Base-by-base conservation (phyloP, 108 stramenopile species). In the Thalassiosira profunda region DNA sequence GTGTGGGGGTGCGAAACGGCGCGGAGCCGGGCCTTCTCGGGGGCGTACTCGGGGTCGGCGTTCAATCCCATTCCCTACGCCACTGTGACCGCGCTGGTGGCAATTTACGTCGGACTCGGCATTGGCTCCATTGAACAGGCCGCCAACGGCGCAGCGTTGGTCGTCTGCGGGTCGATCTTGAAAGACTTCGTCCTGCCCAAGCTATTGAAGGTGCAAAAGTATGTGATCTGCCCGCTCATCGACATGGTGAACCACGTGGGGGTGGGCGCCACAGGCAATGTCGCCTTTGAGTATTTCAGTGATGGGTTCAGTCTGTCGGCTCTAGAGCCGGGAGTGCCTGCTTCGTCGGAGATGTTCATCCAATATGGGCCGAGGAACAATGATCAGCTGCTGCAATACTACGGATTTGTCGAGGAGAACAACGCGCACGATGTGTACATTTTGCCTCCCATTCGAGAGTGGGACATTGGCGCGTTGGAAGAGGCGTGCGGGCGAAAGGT, bases 351-450 rank as follows among this genome's bases (percentile, higher is more conserved):
- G 72, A 60, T 96, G 23, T 87, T 76, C 56, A 92, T 94, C 59
- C 82, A 84, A 28, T 97, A 97, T 57, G 97, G 97, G 17, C 72
- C 83, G 5, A 81, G 93, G 35, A 91, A 88, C 45, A 97, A 96
- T 57, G 97, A 97, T 55, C 91, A 95, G 49, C 62, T 97, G 33
- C 60, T 97, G 42, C 94, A 96, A 45, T 94, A 94, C 61, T 97
- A 97, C 74, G 97, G 97, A 21, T 97, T 97, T 80, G 95, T 96
- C 33, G 95, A 96, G 54, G 52, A 56, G 33, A 74, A 94, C 57
- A 97, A 97, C 83, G 85, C 84, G 0, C 72, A 85, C 35, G 97
- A 97, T 72, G 80, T 90, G 12, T 97, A 97, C 54, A 85, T 96
- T 29, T 81, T 97, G 73, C 90, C 94, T 24, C 91, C 92, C 10